Conservation (phyloP, 2,329 filamentous ascomycete genomes). For the Amylocarpus encephaloides region DNA sequence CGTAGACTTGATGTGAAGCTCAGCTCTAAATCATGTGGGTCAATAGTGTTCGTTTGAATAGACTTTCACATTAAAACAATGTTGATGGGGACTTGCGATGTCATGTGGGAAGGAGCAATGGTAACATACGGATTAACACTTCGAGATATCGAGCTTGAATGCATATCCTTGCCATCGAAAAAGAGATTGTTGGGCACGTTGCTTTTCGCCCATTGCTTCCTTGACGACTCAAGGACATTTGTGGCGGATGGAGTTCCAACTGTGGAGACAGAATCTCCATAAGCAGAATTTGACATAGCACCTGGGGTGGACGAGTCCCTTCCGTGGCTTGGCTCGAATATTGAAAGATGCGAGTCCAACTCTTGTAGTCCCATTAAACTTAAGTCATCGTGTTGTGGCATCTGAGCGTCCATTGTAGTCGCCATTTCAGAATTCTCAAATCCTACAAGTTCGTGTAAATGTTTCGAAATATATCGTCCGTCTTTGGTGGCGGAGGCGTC, state of each 20-base stretch:
- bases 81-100: constrained; percentile 8
- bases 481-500: constrained; percentile 20
- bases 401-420: constrained; percentile 31
- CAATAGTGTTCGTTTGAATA: constrained; percentile 14
- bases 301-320: constrained; percentile 27
- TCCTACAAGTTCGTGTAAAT: constrained; percentile 32
- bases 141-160: constrained; percentile 17
- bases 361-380: constrained; percentile 33
- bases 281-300: constrained; percentile 25
- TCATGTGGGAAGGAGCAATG: constrained; percentile 8
- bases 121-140: constrained; percentile 25
- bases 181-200: constrained; percentile 11
- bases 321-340: constrained; percentile 28
- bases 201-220: constrained; percentile 17
- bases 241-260: constrained; percentile 20
- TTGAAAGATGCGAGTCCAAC: constrained; percentile 33
- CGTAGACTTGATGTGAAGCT: constrained; percentile 17
- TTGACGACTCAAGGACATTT: constrained; percentile 26
- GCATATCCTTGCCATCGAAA: constrained; percentile 15
- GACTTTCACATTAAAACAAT: not conserved
- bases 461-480: constrained; percentile 28
- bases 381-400: constrained; percentile 32
- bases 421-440: constrained; percentile 32
- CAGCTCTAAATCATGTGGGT: constrained; percentile 22
- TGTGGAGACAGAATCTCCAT: constrained; percentile 21